phyloP scores from a whole-genome alignment of 805 yeast genomes.

The Candida ipomoeae region DNA sequence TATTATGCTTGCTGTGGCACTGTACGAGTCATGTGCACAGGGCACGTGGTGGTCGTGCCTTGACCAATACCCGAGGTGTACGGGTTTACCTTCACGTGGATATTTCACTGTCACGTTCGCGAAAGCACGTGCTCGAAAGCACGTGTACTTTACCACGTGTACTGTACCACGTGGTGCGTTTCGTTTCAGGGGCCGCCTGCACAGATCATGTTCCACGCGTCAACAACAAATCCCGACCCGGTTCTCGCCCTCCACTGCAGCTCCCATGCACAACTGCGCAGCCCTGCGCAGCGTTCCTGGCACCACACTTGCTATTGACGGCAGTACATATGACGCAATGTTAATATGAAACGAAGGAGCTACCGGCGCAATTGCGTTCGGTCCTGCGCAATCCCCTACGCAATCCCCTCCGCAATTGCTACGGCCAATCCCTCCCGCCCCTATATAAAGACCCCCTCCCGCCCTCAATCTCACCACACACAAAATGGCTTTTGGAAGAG shows the following conservation, averaged over 20 bases:
- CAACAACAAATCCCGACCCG: not conserved
- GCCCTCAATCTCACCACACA: not conserved
- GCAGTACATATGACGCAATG: not conserved
- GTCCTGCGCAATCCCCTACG: not conserved
- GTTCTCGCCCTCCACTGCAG: not conserved
- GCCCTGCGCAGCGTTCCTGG: not conserved
- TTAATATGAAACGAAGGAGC: not conserved
- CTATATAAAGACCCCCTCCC: not conserved
- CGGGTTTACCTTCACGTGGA: too few relatives aligned
- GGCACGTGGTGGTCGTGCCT: too few relatives aligned
- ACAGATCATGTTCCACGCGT: not conserved
- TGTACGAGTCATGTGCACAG: too few relatives aligned
- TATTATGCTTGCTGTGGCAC: too few relatives aligned
- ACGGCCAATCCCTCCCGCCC: not conserved
- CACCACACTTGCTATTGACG: not conserved
- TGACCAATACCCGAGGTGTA: too few relatives aligned
- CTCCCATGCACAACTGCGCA: not conserved
- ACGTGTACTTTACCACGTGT: too few relatives aligned
- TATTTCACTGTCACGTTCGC: not conserved
- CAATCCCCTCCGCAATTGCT: too few relatives aligned
- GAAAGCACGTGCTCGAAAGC: not conserved
- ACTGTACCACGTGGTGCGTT: too few relatives aligned
- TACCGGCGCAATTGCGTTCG: not conserved
- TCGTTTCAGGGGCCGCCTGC: not conserved
- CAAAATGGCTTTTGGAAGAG: constrained; percentile 10